Conservation (phyloP, 257 asterid genomes). For the Mentha longifolia region DNA sequence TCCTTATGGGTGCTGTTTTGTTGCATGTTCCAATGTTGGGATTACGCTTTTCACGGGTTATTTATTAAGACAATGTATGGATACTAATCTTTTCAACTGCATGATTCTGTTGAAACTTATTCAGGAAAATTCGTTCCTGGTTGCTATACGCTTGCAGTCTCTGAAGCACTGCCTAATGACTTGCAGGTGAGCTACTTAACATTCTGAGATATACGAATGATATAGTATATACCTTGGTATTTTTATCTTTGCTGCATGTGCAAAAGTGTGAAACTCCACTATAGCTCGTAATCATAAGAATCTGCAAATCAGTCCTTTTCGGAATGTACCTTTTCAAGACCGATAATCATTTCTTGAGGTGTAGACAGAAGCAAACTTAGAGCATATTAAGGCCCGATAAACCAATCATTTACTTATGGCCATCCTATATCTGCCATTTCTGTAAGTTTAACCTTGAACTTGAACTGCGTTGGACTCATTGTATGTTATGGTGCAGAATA, state of each 20-base stretch:
- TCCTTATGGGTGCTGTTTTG: not conserved
- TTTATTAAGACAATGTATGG: constrained; percentile 1
- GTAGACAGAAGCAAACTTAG: not conserved
- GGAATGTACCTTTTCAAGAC: not conserved
- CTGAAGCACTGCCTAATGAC: constrained; percentile 83
- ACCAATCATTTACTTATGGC: not conserved
- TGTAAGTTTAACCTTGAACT: not conserved
- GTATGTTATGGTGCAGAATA: constrained; percentile 51
- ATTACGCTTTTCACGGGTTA: not conserved
- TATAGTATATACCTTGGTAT: not conserved
- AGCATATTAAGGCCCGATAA: not conserved
- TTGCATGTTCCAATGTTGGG: constrained; percentile 10
- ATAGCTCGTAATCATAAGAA: too few species aligned
- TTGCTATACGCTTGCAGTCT: constrained; percentile 87
- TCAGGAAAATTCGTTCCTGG: constrained; percentile 89
- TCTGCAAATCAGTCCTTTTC: not conserved
- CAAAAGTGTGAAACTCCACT: not conserved
- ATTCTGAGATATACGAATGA: not conserved
- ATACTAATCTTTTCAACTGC: constrained; percentile 11
- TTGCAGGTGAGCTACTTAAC: constrained; percentile 48
- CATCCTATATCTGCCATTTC: not conserved
- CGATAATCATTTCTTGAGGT: not conserved
- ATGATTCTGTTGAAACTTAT: constrained; percentile 26
- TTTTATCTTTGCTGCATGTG: not conserved
- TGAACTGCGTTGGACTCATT: not conserved